Evolutionary conservation across 1,284 basidiomycete species (phyloP).

Genomic region (Sanghuangporus sanghuang): DNA sequence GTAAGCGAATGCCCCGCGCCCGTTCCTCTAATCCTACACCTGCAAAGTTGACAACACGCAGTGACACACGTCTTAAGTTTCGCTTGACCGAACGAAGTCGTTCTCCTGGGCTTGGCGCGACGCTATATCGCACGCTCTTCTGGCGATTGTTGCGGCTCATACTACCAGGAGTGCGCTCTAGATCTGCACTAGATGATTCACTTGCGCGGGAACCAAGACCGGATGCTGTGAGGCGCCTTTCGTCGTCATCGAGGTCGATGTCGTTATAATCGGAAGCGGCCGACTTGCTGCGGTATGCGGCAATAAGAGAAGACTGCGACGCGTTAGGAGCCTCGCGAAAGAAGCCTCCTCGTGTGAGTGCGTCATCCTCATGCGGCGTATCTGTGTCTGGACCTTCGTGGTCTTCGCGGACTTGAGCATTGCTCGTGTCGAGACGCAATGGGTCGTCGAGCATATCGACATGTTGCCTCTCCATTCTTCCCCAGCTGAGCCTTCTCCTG

Average conservation of each 20-base stretch:
- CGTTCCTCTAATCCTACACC: slow-evolving; percentile 58
- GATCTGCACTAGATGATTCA: slow-evolving; percentile 3
- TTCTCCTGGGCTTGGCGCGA: slow-evolving; percentile 12
- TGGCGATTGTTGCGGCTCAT: not conserved
- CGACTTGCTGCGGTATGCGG: slow-evolving; percentile 28
- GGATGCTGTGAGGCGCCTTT: slow-evolving; percentile 42
- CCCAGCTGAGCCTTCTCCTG: slow-evolving; percentile 18
- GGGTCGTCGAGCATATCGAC: slow-evolving; percentile 17
- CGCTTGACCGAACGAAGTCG: slow-evolving; percentile 50
- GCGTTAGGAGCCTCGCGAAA: slow-evolving; percentile 1
- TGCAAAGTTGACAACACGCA: slow-evolving; percentile 81
- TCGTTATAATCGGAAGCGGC: slow-evolving; percentile 22
- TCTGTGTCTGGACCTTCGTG: slow-evolving; percentile 7
- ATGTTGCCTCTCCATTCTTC: slow-evolving; percentile 17
- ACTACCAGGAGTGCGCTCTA: slow-evolving; percentile 12
- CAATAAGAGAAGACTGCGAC: slow-evolving; percentile 14
- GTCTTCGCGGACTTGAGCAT: not conserved
- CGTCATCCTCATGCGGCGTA: slow-evolving; percentile 15
- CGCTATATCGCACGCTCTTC: slow-evolving; percentile 52
- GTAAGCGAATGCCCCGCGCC: slow-evolving; percentile 34
- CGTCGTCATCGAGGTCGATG: slow-evolving; percentile 43
- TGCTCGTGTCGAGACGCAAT: slow-evolving; percentile 11
- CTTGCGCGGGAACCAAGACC: not conserved
- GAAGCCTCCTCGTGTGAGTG: slow-evolving; percentile 12
- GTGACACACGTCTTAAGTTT: slow-evolving; percentile 63